Evolutionary conservation across 129 eudicot species (phyloP), one percentile per base, ranked within the genome.

Genomic region (Ambrosia artemisiifolia): DNA sequence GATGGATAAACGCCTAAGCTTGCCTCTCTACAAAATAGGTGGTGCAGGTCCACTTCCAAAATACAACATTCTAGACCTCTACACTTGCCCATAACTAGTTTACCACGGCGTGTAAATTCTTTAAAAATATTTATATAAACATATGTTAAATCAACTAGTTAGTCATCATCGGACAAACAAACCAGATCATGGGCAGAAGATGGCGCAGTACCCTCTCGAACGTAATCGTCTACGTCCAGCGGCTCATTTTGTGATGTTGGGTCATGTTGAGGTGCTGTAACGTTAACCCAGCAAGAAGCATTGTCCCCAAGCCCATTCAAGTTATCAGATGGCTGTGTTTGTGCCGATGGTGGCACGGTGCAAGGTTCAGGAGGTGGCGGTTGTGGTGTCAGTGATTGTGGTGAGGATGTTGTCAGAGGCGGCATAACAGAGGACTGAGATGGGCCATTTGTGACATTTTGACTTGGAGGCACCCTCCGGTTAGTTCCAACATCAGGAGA

Each of bases 81-180:
- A 60, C 7, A 60, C 10, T 9, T 60, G 9, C 1, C 53, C 78
- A 24, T 20, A 56, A 19, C 75, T 32, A 49, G 59, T 0, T 12
- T 68, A 51, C 63, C 19, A 60, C 59, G 3, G 35, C 47, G 30
- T 33, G 11, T 67, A 67, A 67, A 42, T 66, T 67, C 40, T 75
- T 67, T 32, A 75, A 70, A 63, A 33, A 14, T 40, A 40, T 40
- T 10, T 40, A 40, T 40, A 40, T 40, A 40, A 40, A 40, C 44
- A 19, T 13, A 47, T 75, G 55, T 42, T 20, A 7, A 55, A 55
- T 67, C 59, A 7, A 46, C 47, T n/a, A 33, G 59, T 74, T 68
- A 86, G 63, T 90, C 93, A 60, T 90, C 96, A 71, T 90, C 93
- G 3, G 93, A 90, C 71, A 90, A 79, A 70, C 85, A 90, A 81